Conservation (phyloP, 1,139 yeast genomes). For the Saccharomyces hybrid region DNA sequence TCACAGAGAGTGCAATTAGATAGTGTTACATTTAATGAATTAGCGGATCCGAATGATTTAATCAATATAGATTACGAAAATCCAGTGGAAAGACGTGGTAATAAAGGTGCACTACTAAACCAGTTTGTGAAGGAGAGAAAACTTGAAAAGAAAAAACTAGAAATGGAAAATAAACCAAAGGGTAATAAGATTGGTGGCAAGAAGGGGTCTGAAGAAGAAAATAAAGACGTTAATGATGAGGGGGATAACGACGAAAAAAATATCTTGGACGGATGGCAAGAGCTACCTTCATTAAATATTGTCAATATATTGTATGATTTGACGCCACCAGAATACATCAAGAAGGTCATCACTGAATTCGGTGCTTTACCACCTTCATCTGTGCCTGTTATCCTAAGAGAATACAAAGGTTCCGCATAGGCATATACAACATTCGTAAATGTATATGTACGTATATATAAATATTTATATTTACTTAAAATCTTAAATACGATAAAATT, state of each 20-base stretch:
- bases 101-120: constrained; percentile 54
- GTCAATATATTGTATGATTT: constrained; percentile 86
- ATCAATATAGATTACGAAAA: constrained; percentile 40
- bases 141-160: constrained; percentile 20
- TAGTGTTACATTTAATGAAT: constrained; percentile 86
- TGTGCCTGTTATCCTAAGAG: constrained; percentile 92
- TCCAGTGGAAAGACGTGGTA: constrained; percentile 45
- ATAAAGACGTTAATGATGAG: constrained; percentile 13
- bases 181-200: constrained; percentile 2
- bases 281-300: constrained; percentile 55
- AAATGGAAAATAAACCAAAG: constrained; percentile 15
- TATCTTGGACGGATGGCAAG: constrained; percentile 59
- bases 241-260: constrained; percentile 24
- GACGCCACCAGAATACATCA: constrained; percentile 89
- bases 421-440: neutral
- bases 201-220: constrained; percentile 9
- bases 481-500: neutral
- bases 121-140: constrained; percentile 47
- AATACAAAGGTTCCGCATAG: constrained; percentile 50
- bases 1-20: constrained; percentile 94
- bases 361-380: constrained; percentile 97
- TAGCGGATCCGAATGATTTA: constrained; percentile 77
- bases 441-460: neutral
- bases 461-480: neutral
- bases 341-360: constrained; percentile 90